Base-by-base conservation (phyloP, 2,329 filamentous ascomycete species). In the Colletotrichum orbiculare region DNA sequence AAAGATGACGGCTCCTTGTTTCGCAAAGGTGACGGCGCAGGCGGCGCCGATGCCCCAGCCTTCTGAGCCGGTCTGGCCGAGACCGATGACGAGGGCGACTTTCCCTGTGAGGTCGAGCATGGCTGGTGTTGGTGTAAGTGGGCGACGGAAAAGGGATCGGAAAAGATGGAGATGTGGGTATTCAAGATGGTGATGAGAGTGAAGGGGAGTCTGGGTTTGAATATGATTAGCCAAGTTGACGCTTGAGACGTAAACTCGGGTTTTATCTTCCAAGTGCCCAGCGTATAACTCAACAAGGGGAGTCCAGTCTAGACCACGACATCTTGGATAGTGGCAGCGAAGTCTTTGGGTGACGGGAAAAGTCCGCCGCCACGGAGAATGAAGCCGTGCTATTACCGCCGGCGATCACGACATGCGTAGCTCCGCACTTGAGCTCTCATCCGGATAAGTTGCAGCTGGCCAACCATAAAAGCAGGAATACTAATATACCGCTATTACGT, bases 1-100 rank as follows among this genome's bases (percentile, higher is more conserved):
- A 66, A 83, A 85, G 13, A 86, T 73, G 11, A 73, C 72, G 2
- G 82, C 84, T 13, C 83, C 83, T 71, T 83, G 80, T 39, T 78
- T 75, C 2, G 82, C 81, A 15, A 86, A 74, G 6, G 80, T 72
- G 3, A 79, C 77, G n/a, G 83, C 81, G 52, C 79, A 83, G 41
- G 83, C 82, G 17, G 82, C 78, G 10, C 83, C 83, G 67, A 83
- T 85, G 39, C 82, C 82, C 83, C 82, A 85, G 17, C 80, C 81
- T 35, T 79, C 75, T 47, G 74, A 72, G 15, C 78, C 76, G 13
- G 76, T 76, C 70, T 82, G 79, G 33, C 82, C 81, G 38, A 83
- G 76, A 43, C 82, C 82, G 33, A 81, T 81, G 52, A 83, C 73
- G 6, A 83, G 74, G 17, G 77, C 80, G 34, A 83, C 75, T 73